Evolutionary conservation across 768 basidiomycete species (phyloP).

Genomic region (Leccinellum albellum): DNA sequence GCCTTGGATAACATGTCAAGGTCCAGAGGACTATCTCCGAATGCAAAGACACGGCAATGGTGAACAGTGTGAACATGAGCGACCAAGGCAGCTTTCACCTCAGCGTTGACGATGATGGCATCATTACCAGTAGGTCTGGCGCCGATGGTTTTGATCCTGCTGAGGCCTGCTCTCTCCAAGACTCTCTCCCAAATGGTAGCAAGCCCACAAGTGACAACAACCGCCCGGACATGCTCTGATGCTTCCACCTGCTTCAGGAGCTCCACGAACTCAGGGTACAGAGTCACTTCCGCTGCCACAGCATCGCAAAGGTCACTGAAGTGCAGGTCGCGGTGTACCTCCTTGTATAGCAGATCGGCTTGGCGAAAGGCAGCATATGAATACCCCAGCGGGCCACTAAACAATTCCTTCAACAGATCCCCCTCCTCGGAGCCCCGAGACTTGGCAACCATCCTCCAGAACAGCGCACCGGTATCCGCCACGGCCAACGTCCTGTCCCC

Average conservation of each 20-base stretch:
- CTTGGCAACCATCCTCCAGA: slow-evolving; percentile 10
- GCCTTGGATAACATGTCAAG: slow-evolving; percentile 14
- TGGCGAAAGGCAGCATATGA: slow-evolving; percentile 12
- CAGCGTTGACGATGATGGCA: slow-evolving; percentile 9
- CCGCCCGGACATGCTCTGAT: slow-evolving; percentile 14
- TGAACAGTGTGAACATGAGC: slow-evolving; percentile 11
- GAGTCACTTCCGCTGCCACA: slow-evolving; percentile 12
- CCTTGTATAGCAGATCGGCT: slow-evolving; percentile 9
- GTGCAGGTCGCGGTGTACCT: slow-evolving; percentile 9
- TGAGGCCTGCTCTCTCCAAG: slow-evolving; percentile 15
- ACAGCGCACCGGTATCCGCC: slow-evolving; percentile 9
- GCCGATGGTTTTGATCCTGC: slow-evolving; percentile 10
- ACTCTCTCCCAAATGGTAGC: slow-evolving; percentile 9
- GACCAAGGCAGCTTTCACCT: slow-evolving; percentile 16
- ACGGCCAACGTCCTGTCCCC: slow-evolving; percentile 11
- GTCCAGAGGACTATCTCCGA: slow-evolving; percentile 14
- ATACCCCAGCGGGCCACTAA: slow-evolving; percentile 12
- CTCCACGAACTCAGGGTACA: slow-evolving; percentile 13
- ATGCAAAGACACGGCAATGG: slow-evolving; percentile 8
- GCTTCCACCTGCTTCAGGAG: slow-evolving; percentile 17
- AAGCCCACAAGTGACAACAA: slow-evolving; percentile 14
- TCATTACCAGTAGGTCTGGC: slow-evolving; percentile 8
- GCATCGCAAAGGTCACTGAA: slow-evolving; percentile 13
- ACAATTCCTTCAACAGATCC: slow-evolving; percentile 9
- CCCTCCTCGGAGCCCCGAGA: slow-evolving; percentile 11